A percentile compares a stretch with the other conserved stretches of the same genome.
phyloP scores from a whole-genome alignment of 352 stramenopile genomes.

The Phytophthora pinifolia region DNA sequence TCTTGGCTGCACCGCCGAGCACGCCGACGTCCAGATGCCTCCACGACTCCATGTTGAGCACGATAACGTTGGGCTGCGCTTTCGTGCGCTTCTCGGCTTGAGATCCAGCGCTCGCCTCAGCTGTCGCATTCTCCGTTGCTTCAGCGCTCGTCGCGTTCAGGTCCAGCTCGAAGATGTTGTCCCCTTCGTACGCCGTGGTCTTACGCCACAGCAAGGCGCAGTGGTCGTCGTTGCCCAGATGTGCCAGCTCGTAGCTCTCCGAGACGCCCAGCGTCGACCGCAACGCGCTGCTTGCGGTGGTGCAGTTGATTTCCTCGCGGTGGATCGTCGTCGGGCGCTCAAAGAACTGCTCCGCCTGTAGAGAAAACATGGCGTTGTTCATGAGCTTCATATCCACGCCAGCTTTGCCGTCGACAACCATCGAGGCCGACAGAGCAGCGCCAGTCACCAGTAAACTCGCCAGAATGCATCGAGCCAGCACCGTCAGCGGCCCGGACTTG shows the following conservation, averaged over 20 bases:
- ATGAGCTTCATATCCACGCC: constrained; percentile 74
- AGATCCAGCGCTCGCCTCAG: constrained; percentile 1
- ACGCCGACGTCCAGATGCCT: constrained; percentile 65
- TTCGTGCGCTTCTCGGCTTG: constrained; percentile 10
- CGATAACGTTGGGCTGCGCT: constrained; percentile 59
- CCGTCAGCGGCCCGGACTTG: constrained; percentile 31
- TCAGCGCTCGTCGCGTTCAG: constrained; percentile 32
- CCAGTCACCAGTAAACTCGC: constrained; percentile 30
- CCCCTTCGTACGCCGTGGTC: constrained; percentile 53
- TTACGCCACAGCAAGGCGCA: constrained; percentile 70
- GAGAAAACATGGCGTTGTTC: constrained; percentile 65
- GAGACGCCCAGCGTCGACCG: constrained; percentile 44
- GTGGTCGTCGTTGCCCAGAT: constrained; percentile 59
- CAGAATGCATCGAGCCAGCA: constrained; percentile 33
- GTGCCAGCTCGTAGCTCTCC: constrained; percentile 45
- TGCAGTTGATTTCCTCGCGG: constrained; percentile 68
- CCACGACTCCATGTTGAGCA: constrained; percentile 80
- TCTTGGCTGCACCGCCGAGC: constrained; percentile 52
- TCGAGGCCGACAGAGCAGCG: constrained; percentile 42
- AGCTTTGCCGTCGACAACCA: constrained; percentile 43
- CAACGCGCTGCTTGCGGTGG: constrained; percentile 43
- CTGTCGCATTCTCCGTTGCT: constrained; percentile 1
- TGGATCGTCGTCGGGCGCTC: constrained; percentile 34
- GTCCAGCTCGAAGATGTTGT: constrained; percentile 49
- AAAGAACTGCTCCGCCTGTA: constrained; percentile 63